Evolutionary conservation across 805 yeast genomes (phyloP).

Genomic region (Metschnikowia proteae): DNA sequence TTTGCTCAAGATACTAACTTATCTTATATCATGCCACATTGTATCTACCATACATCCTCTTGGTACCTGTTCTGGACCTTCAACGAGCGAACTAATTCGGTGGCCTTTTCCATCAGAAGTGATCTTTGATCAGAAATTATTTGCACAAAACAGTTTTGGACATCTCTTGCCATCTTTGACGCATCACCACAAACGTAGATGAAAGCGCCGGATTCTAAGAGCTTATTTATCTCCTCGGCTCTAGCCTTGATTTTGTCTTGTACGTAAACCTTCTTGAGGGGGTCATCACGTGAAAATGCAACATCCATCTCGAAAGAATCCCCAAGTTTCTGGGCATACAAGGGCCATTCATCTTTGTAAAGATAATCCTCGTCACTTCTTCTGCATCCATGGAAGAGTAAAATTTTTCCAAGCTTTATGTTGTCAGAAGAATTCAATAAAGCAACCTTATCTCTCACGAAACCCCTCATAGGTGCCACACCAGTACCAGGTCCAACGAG

Average conservation of each 20-base stretch:
- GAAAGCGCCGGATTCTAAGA: conserved; percentile 68
- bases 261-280: conserved; percentile 64
- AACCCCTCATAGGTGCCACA: conserved; percentile 97
- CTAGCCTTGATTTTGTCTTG: conserved; percentile 69
- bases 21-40: background rate
- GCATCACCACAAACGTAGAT: conserved; percentile 98
- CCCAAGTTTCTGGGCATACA: conserved; percentile 59
- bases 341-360: conserved; percentile 87
- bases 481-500: conserved; percentile 99
- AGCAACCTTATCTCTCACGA: conserved; percentile 80
- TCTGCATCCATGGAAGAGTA: conserved; percentile 88
- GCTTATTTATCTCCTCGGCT: conserved; percentile 49
- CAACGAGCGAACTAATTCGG: conserved; percentile 70
- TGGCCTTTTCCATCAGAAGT: conserved; percentile 64
- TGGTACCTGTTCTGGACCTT: conserved; percentile 86
- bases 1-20: background rate
- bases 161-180: conserved; percentile 91
- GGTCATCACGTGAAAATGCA: conserved; percentile 79
- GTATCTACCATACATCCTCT: conserved; percentile 88
- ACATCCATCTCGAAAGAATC: conserved; percentile 65
- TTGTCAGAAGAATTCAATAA: conserved; percentile 29
- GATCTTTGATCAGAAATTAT: conserved; percentile 62
- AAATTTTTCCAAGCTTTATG: conserved; percentile 56
- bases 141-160: conserved; percentile 61
- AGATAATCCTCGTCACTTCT: conserved; percentile 73